These are phyloP conservation scores for Hypoxylon sp. DNA, from an alignment of 2,329 filamentous ascomycete species.

Conservation along the genomic window DNA sequence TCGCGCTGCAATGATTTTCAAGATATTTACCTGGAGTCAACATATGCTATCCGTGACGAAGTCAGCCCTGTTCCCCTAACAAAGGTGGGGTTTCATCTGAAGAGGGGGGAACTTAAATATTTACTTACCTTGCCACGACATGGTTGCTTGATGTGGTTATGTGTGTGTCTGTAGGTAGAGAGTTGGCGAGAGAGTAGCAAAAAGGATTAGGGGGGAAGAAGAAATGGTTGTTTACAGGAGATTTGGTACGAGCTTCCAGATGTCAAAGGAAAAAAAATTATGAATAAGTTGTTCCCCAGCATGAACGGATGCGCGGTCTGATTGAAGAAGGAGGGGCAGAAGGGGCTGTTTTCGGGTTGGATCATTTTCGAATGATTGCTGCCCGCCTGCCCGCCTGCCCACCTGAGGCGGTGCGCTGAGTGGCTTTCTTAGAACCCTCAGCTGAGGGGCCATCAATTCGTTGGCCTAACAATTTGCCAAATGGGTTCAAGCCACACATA, in stretches of 20 bases:
- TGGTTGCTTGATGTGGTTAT: constrained; percentile 58
- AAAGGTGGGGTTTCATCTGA: constrained; percentile 50
- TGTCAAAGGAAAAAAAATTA: constrained; percentile 42
- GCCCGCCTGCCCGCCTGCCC: constrained; percentile 33
- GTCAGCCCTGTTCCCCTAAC: constrained; percentile 47
- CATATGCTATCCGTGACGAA: constrained; percentile 63
- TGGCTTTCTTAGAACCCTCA: constrained; percentile 8
- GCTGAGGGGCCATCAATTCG: neutral
- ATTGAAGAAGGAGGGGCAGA: constrained; percentile 51
- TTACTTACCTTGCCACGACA: constrained; percentile 82
- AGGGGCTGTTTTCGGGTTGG: constrained; percentile 51
- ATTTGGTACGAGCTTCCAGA: constrained; percentile 40
- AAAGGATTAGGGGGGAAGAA: constrained; percentile 17
- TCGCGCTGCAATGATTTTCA: constrained; percentile 3
- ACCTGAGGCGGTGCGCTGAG: constrained; percentile 33
- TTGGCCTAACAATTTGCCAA: constrained; percentile 13
- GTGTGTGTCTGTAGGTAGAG: constrained; percentile 24
- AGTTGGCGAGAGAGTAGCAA: constrained; percentile 26
- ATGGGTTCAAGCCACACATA: constrained; percentile 37
- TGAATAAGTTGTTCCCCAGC: constrained; percentile 26
- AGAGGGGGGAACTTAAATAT: constrained; percentile 34
- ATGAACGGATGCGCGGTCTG: constrained; percentile 40
- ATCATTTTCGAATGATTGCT: constrained; percentile 36
- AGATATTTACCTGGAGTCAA: constrained; percentile 70
- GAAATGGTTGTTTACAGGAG: constrained; percentile 30